Percentiles rank a stretch among this genome's conserved stretches.
Evolutionary conservation across 73 alveolate genomes (phyloP).

Genomic region (Blepharisma stoltei): DNA sequence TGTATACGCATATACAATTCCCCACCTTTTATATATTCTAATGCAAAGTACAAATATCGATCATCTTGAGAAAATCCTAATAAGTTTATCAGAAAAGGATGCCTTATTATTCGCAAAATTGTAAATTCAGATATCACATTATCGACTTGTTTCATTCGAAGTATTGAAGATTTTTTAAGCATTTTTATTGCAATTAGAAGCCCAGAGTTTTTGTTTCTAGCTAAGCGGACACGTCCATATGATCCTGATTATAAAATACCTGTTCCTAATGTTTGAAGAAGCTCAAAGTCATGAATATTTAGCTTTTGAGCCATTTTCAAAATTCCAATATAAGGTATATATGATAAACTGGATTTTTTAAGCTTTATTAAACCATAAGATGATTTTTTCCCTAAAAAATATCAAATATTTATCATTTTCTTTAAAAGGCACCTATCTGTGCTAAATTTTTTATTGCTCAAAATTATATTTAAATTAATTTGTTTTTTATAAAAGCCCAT

Average conservation of each 20-base stretch:
- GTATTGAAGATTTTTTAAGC: conserved; percentile 87
- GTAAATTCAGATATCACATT: conserved; percentile 93
- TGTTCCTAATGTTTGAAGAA: neutral
- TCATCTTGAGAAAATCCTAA: conserved; percentile 55
- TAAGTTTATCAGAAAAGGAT: conserved; percentile 83
- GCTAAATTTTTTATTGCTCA: too few species aligned
- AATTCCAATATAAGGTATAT: too few species aligned
- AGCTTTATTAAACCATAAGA: too few species aligned
- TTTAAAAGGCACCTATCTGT: too few species aligned
- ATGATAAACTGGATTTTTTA: too few species aligned
- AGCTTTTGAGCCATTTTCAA: conserved; percentile 6
- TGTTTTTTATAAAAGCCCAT: too few species aligned
- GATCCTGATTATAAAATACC: conserved; percentile 74
- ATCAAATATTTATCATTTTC: too few species aligned
- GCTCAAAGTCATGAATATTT: neutral
- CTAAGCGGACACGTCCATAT: conserved; percentile 81
- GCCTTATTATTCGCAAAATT: conserved; percentile 83
- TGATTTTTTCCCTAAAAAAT: too few species aligned
- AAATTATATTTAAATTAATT: too few species aligned
- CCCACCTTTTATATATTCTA: conserved; percentile 92
- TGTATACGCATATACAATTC: conserved; percentile 83
- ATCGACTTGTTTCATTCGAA: conserved; percentile 87
- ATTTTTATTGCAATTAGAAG: conserved; percentile 74
- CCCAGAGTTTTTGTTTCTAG: conserved; percentile 48
- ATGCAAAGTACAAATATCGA: conserved; percentile 76